Conservation (phyloP, 208 protist genomes). For the Acanthamoeba healyi region DNA sequence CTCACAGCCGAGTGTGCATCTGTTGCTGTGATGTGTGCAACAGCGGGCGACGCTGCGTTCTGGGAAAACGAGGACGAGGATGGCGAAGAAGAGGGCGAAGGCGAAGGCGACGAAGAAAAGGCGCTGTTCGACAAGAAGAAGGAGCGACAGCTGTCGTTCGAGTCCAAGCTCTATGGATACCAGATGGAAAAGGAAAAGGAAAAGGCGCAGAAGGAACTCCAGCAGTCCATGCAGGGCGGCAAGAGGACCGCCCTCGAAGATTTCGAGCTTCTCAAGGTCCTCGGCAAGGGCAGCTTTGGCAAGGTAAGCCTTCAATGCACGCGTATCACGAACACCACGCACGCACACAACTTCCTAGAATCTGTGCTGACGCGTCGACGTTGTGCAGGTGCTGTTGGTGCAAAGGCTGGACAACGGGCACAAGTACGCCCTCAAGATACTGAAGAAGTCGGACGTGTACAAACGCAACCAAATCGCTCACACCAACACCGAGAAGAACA, state of each 20-base stretch:
- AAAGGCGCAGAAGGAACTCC: slow-evolving; percentile 45
- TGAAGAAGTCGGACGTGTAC: slow-evolving; percentile 57
- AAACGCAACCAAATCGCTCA: slow-evolving; percentile 75
- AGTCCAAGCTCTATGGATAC: slow-evolving; percentile 51
- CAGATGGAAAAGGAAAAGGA: slow-evolving; percentile 69
- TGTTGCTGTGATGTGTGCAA: no score
- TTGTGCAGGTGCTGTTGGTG: slow-evolving; percentile 62
- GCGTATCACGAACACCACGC: not conserved
- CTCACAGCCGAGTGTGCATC: no score
- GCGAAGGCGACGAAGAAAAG: slow-evolving; percentile 50
- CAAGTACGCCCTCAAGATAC: slow-evolving; percentile 70
- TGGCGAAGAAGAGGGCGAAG: not conserved
- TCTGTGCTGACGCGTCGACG: not conserved
- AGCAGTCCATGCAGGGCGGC: slow-evolving; percentile 18
- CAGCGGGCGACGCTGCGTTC: slow-evolving; percentile 28
- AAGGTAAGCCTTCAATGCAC: slow-evolving; percentile 49
- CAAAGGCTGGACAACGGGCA: slow-evolving; percentile 19
- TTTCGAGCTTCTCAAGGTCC: slow-evolving; percentile 84
- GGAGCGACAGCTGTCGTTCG: slow-evolving; percentile 39
- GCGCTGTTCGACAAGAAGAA: not conserved
- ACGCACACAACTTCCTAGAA: not conserved
- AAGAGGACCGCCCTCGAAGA: slow-evolving; percentile 76
- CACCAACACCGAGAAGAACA: slow-evolving; percentile 80
- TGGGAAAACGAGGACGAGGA: slow-evolving; percentile 60
- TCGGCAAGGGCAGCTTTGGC: slow-evolving; percentile 84